Base-by-base conservation (phyloP, 2,329 filamentous ascomycete genomes). In the Macrophomina tecta region DNA sequence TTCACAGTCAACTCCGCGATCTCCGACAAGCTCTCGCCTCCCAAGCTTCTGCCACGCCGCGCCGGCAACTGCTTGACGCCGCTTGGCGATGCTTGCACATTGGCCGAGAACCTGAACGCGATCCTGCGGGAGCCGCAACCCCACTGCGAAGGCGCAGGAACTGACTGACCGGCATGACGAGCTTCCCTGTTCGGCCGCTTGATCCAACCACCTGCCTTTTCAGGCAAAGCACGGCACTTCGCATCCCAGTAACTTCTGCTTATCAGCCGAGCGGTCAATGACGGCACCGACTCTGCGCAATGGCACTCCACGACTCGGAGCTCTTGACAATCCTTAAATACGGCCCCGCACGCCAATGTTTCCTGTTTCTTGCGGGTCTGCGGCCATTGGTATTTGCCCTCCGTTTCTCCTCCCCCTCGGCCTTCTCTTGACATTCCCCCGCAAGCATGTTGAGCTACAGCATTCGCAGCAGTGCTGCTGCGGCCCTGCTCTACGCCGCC, bases 51-150 rank as follows among this genome's bases (percentile, higher is more conserved):
- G 56, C 40, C 56, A n/a, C 28, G 56, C 56, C 16, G 11, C 12
- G 36, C 6, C 18, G 12, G 23, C 12, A 34, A 12, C 16, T 8
- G 9, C 38, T 42, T 32, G 53, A 12, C 23, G 52, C 32, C 5
- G 28, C 55, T 58, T 58, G 55, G 55, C 42, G n/a, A 61, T 8
- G 56, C 56, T 61, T 61, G 56, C 42, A 32, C 56, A 36, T 61
- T 61, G 40, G 56, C 34, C 23, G 40, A 42, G 30, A 36, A 34
- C 40, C 38, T 38, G 55, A 23, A 48, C 16, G 8, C 30, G 28
- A 48, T 48, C 56, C 28, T 48, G 28, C 5, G 40, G 28, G 40
- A 61, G 56, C 56, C 56, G 34, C 40, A 45, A 34, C 56, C 56
- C 42, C 30, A 36, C 18, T 18, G n/a, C 16, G 40, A 34, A 14